These are phyloP conservation scores for Lactifluus subvellereus DNA, from an alignment of 768 basidiomycete genomes.

Conservation along the genomic window DNA sequence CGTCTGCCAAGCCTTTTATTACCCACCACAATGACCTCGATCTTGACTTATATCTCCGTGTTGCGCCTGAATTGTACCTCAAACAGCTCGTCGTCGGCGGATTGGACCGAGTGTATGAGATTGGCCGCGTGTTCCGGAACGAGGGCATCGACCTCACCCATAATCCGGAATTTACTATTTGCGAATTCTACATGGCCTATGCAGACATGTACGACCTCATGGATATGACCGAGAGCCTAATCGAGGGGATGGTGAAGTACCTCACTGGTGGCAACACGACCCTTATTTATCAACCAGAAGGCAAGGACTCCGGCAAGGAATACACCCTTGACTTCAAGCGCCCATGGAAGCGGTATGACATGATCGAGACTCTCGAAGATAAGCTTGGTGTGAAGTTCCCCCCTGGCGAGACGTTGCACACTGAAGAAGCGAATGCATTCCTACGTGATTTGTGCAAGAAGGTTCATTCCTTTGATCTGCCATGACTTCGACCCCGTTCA, in stretches of 20 bases:
- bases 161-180: constrained; percentile 98
- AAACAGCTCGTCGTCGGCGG: constrained; percentile 98
- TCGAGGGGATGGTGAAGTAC: constrained; percentile 87
- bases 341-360: constrained; percentile 98
- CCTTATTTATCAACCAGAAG: constrained; percentile 87
- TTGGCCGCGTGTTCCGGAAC: constrained; percentile 96
- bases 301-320: constrained; percentile 67
- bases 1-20: constrained; percentile 97
- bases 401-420: constrained; percentile 83
- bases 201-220: constrained; percentile 99
- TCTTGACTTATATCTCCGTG: constrained; percentile 92
- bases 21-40: constrained; percentile 99
- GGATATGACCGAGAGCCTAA: constrained; percentile 89
- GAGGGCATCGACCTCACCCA: constrained; percentile 99
- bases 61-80: constrained; percentile 96
- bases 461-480: constrained; percentile 38
- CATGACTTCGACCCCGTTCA: background rate
- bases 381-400: constrained; percentile 92
- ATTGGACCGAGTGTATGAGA: constrained; percentile 96
- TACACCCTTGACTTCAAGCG: constrained; percentile 81
- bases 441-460: constrained; percentile 78
- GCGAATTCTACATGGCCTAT: constrained; percentile 99
- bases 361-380: constrained; percentile 95
- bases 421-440: constrained; percentile 83
- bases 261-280: constrained; percentile 76